Evolutionary conservation across 1,284 basidiomycete species (phyloP).

Genomic region (Melampsora americana): DNA sequence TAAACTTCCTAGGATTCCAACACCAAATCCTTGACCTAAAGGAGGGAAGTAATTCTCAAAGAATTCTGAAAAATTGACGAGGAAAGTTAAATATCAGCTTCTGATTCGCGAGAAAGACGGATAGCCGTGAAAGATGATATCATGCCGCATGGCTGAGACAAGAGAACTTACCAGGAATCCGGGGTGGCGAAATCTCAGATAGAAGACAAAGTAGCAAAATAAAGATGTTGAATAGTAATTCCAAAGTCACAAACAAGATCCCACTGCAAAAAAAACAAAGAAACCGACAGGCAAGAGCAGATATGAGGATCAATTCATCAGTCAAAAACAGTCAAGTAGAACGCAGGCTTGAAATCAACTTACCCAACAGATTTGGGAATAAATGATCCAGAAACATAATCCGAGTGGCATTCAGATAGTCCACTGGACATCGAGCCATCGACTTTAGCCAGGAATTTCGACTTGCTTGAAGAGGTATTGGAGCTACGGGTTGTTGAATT

Average conservation of each 20-base stretch:
- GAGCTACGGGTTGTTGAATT: background rate
- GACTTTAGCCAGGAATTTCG: background rate
- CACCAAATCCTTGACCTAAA: slow-evolving; percentile 41
- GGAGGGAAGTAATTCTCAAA: slow-evolving; percentile 38
- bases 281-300: background rate
- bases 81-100: background rate
- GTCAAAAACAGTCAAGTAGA: background rate
- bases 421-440: background rate
- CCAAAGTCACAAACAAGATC: slow-evolving; percentile 36
- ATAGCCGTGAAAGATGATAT: slow-evolving; percentile 25
- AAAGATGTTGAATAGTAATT: slow-evolving; percentile 32
- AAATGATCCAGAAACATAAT: slow-evolving; percentile 32
- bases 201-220: slow-evolving; percentile 34
- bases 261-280: slow-evolving; percentile 8
- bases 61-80: slow-evolving; percentile 15
- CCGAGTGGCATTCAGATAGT: background rate
- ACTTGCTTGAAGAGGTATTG: background rate
- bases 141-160: background rate
- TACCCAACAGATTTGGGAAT: slow-evolving; percentile 37
- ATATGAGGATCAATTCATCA: background rate
- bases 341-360: background rate
- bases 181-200: slow-evolving; percentile 34
- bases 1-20: slow-evolving; percentile 27
- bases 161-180: slow-evolving; percentile 21
- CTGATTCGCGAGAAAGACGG: slow-evolving; percentile 6